These are phyloP conservation scores for Botryosphaeria agaves DNA, from an alignment of 2,329 filamentous ascomycete genomes.

Conservation along the genomic window DNA sequence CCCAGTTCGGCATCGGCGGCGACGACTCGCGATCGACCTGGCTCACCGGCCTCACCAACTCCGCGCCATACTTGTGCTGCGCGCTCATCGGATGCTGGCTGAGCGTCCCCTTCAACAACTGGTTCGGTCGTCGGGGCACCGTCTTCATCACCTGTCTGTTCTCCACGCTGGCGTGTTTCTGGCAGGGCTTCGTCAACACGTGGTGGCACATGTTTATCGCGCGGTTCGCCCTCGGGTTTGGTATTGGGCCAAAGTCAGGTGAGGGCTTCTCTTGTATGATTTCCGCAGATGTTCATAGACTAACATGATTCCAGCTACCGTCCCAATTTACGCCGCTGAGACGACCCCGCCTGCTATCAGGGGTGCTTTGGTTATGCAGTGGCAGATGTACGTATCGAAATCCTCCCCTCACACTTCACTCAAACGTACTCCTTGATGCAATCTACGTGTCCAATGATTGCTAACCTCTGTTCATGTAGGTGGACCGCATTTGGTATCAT, in stretches of 20 bases:
- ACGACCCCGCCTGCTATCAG: constrained; percentile 51
- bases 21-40: constrained; percentile 32
- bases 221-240: constrained; percentile 48
- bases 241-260: constrained; percentile 1
- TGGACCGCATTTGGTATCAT: constrained; percentile 46
- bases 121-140: constrained; percentile 52
- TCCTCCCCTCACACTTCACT: too few species aligned
- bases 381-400: too few species aligned
- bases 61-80: constrained; percentile 46
- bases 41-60: constrained; percentile 46
- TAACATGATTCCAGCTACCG: too few species aligned
- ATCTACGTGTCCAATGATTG: too few species aligned
- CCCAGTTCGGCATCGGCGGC: constrained; percentile 40
- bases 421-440: too few species aligned
- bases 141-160: constrained; percentile 64
- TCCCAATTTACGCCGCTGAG: constrained; percentile 63
- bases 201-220: constrained; percentile 57
- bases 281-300: too few species aligned
- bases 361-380: constrained; percentile 67
- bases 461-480: too few species aligned
- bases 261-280: too few species aligned
- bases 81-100: constrained; percentile 56
- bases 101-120: constrained; percentile 53
- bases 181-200: constrained; percentile 48
- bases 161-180: constrained; percentile 39